phyloP scores from a whole-genome alignment of 2,329 filamentous ascomycete species.

The Lasiodiplodia sp. region DNA sequence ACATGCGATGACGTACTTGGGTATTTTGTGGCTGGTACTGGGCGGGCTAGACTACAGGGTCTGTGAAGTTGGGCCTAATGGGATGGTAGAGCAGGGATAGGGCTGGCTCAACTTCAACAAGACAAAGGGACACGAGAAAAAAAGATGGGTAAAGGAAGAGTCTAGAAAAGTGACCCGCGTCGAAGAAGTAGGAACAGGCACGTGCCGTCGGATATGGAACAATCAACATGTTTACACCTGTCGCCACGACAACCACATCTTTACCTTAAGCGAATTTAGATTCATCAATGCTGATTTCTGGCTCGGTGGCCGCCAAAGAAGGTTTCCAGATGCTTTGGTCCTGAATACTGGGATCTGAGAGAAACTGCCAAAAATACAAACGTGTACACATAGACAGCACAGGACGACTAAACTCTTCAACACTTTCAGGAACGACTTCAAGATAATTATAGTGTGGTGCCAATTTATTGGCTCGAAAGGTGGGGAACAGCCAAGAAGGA shows the following conservation, averaged over 20 bases:
- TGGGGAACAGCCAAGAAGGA: neutral
- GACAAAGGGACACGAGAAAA: no score
- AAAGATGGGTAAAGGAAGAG: neutral
- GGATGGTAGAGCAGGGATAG: no score
- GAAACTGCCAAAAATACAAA: neutral
- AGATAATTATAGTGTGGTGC: neutral
- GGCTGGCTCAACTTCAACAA: no score
- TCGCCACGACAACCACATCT: slow-evolving; percentile 9
- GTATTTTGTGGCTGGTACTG: no score
- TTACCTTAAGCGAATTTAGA: neutral
- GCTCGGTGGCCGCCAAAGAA: neutral
- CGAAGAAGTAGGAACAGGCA: neutral
- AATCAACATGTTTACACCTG: neutral
- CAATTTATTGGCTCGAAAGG: neutral
- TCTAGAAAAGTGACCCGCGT: neutral
- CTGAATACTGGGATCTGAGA: neutral
- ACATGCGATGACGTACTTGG: neutral
- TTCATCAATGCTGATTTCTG: neutral
- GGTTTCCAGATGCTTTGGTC: no score
- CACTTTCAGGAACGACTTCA: neutral
- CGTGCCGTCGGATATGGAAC: neutral
- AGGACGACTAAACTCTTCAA: neutral
- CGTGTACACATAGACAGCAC: neutral
- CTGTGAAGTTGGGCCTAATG: no score
- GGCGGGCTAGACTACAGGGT: no score